A percentile compares a stretch with the other conserved stretches of the same genome.
Conservation (phyloP, 2,329 filamentous ascomycete species). For the Pestalotiopsis sp. region DNA sequence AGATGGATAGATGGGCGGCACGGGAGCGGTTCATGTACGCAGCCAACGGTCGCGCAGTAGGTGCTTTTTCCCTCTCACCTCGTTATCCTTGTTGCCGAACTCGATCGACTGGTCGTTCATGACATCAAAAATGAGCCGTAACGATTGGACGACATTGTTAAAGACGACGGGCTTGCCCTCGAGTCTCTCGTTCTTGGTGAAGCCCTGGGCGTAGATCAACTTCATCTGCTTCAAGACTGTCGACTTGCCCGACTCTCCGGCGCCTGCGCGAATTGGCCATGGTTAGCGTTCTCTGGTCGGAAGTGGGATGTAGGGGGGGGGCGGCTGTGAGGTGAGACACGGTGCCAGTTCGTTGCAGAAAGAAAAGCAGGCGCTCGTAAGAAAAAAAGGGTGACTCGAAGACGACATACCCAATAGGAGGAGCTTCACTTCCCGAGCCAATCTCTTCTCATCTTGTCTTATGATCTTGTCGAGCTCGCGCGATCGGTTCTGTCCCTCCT, state of each 20-base stretch:
- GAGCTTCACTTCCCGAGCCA: slow-evolving; percentile 89
- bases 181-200: slow-evolving; percentile 84
- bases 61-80: slow-evolving; percentile 54
- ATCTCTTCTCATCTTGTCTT: slow-evolving; percentile 82
- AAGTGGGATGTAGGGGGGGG: no score
- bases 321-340: not conserved
- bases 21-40: not conserved
- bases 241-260: slow-evolving; percentile 93
- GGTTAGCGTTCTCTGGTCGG: slow-evolving; percentile 10
- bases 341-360: slow-evolving; percentile 6
- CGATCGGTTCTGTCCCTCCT: slow-evolving; percentile 56
- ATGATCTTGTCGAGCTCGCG: slow-evolving; percentile 85
- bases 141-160: slow-evolving; percentile 89
- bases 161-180: slow-evolving; percentile 97
- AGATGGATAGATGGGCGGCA: not conserved
- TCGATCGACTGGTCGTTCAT: slow-evolving; percentile 84
- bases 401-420: slow-evolving; percentile 76
- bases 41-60: not conserved
- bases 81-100: slow-evolving; percentile 78
- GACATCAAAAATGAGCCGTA: slow-evolving; percentile 85
- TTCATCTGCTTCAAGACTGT: slow-evolving; percentile 99
- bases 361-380: not conserved
- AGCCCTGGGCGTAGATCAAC: slow-evolving; percentile 92
- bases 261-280: slow-evolving; percentile 59
- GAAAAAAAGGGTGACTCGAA: not conserved